Conservation (phyloP, 1,139 yeast species). For the Scheffersomyces segobiensis region DNA sequence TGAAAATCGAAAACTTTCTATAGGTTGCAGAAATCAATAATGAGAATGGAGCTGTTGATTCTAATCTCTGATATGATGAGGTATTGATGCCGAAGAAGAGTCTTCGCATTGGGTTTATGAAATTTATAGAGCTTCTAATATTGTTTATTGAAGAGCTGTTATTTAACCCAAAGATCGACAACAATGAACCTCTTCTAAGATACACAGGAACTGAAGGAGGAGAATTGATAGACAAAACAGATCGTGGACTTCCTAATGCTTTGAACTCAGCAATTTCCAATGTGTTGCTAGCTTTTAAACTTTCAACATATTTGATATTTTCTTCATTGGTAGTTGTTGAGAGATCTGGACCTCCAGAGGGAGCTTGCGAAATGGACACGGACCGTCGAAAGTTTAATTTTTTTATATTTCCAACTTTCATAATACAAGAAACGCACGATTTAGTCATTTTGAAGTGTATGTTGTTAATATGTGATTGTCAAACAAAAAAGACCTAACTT, state of each 20-base stretch:
- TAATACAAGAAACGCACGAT: neutral
- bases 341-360: constrained; percentile 1
- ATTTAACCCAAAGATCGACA: constrained; percentile 44
- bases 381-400: constrained; percentile 1
- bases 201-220: constrained; percentile 60
- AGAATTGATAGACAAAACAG: constrained; percentile 44
- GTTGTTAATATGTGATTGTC: neutral
- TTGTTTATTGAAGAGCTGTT: constrained; percentile 19
- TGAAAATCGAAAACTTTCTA: constrained; percentile 15
- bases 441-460: neutral
- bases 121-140: constrained; percentile 30
- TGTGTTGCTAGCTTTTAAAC: constrained; percentile 7
- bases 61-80: constrained; percentile 44
- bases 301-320: constrained; percentile 11
- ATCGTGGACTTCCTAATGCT: constrained; percentile 46
- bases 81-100: constrained; percentile 43
- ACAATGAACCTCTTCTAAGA: constrained; percentile 47
- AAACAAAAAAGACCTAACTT: neutral
- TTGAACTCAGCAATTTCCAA: constrained; percentile 25
- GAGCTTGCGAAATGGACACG: constrained; percentile 5
- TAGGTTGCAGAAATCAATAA: constrained; percentile 37
- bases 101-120: constrained; percentile 37
- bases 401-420: neutral
- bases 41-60: constrained; percentile 50
- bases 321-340: constrained; percentile 9